These are phyloP conservation scores for Dioscorea zingiberensis DNA, from an alignment of 106 monocot genomes.

Conservation along the genomic window DNA sequence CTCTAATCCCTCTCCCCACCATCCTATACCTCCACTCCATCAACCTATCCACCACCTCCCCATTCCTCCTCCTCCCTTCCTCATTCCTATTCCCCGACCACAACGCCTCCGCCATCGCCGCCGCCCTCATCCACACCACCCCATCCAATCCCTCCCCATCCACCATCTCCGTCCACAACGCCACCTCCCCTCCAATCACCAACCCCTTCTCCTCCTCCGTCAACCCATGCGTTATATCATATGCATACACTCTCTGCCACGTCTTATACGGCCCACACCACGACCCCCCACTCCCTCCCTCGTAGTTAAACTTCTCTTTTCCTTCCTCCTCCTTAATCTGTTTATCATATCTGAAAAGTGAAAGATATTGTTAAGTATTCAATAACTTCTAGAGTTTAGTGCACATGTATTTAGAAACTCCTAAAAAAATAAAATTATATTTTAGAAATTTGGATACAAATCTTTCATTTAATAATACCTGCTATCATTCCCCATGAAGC, in stretches of 20 bases:
- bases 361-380: no score
- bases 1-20: slow-evolving; percentile 61
- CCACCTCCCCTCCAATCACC: slow-evolving; percentile 93
- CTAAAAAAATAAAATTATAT: no score
- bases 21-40: slow-evolving; percentile 80
- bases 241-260: slow-evolving; percentile 91
- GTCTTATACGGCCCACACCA: no score
- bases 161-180: slow-evolving; percentile 83
- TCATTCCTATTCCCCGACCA: slow-evolving; percentile 78
- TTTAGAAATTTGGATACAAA: no score
- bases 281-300: no score
- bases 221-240: slow-evolving; percentile 74
- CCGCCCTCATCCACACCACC: slow-evolving; percentile 67
- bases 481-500: slow-evolving; percentile 87
- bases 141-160: slow-evolving; percentile 64
- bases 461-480: slow-evolving; percentile 54
- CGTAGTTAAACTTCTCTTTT: no score
- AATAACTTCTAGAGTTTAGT: no score
- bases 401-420: no score
- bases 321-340: slow-evolving; percentile 13
- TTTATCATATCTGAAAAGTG: no score
- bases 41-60: slow-evolving; percentile 68
- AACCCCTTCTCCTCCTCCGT: slow-evolving; percentile 48
- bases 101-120: slow-evolving; percentile 78
- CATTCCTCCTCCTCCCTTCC: slow-evolving; percentile 62